Evolutionary conservation across 2,329 filamentous ascomycete species (phyloP).

Genomic region (Cercospora zeae-maydis): DNA sequence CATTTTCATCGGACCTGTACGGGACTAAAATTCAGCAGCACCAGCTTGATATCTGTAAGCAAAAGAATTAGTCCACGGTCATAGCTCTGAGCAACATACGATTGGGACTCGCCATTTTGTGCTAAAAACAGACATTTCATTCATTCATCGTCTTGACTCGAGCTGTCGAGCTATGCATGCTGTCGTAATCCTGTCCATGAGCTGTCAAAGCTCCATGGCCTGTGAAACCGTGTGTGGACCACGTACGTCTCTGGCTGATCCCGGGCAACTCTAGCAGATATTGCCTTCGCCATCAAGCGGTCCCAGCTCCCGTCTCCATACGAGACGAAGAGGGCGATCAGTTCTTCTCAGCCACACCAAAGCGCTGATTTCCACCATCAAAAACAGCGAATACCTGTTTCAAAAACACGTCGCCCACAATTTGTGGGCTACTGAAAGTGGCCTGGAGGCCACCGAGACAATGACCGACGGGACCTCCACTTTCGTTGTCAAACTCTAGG

Average conservation of each 20-base stretch:
- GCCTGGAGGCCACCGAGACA: conserved; percentile 67
- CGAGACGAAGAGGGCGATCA: background rate
- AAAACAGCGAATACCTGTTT: conserved; percentile 61
- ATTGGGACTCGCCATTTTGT: too few species aligned
- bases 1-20: too few species aligned
- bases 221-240: too few species aligned
- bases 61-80: too few species aligned
- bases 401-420: conserved; percentile 61
- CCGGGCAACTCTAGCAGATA: background rate
- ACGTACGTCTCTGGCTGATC: background rate
- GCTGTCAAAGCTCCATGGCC: background rate
- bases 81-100: too few species aligned
- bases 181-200: background rate
- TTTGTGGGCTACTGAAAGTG: conserved; percentile 51
- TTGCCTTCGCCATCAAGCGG: background rate
- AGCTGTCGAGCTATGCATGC: background rate
- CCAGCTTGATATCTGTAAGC: too few species aligned
- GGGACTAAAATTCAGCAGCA: too few species aligned
- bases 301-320: background rate
- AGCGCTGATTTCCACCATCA: conserved; percentile 49
- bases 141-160: background rate
- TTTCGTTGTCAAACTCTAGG: conserved; percentile 40
- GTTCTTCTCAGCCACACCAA: conserved; percentile 51
- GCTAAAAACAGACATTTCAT: background rate
- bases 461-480: conserved; percentile 36